These are phyloP conservation scores for Barnettozyma vustinii DNA, from an alignment of 805 yeast species.

Conservation along the genomic window DNA sequence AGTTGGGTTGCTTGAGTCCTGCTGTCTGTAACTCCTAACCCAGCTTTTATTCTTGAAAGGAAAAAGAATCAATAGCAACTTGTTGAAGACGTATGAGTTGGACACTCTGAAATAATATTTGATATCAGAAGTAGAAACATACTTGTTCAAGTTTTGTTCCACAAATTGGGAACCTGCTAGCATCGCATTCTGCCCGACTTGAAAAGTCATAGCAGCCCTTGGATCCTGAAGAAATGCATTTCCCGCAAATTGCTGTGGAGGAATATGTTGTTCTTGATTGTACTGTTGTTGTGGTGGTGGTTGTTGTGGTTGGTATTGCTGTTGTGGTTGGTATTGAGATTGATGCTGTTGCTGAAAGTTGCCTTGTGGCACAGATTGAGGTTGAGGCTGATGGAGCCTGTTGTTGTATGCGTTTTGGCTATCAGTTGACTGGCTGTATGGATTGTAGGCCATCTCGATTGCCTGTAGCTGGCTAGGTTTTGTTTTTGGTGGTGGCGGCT, in stretches of 20 bases:
- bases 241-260: constrained; percentile 8
- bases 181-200: constrained; percentile 81
- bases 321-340: constrained; percentile 27
- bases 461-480: neutral
- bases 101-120: constrained; percentile 90
- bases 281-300: too few species aligned
- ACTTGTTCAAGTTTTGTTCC: constrained; percentile 52
- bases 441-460: constrained; percentile 37
- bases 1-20: constrained; percentile 29
- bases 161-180: constrained; percentile 75
- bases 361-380: constrained; percentile 13
- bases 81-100: constrained; percentile 75
- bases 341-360: constrained; percentile 21
- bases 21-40: constrained; percentile 48
- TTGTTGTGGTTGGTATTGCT: constrained; percentile 23
- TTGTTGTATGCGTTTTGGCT: constrained; percentile 15
- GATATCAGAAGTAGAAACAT: constrained; percentile 48
- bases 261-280: constrained; percentile 17
- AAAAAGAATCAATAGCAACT: constrained; percentile 66
- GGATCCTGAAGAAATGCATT: constrained; percentile 62
- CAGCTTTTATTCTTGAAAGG: constrained; percentile 86
- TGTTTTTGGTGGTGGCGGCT: neutral
- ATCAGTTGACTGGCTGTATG: constrained; percentile 33
- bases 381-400: constrained; percentile 20
- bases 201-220: constrained; percentile 77